Conservation (phyloP, 805 yeast genomes). For the Hanseniaspora occidentalis region DNA sequence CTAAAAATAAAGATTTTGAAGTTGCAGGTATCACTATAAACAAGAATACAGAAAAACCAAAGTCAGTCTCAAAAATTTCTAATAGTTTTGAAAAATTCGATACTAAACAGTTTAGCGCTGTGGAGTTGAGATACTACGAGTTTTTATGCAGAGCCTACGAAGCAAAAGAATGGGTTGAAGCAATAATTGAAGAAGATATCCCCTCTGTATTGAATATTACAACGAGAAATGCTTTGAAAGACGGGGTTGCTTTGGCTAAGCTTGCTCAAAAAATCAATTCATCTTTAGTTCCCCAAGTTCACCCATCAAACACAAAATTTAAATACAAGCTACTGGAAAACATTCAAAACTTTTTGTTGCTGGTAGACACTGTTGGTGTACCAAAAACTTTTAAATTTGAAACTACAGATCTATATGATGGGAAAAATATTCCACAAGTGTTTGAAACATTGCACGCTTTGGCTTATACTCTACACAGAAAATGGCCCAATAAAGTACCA, state of each 20-base stretch:
- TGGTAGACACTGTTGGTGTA: constrained; percentile 55
- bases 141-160: constrained; percentile 71
- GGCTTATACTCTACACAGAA: constrained; percentile 52
- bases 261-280: constrained; percentile 65
- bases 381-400: constrained; percentile 88
- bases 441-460: constrained; percentile 87
- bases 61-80: neutral
- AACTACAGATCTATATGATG: constrained; percentile 83
- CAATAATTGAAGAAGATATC: constrained; percentile 36
- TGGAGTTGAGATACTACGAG: constrained; percentile 45
- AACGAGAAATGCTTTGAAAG: constrained; percentile 49
- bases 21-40: neutral
- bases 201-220: constrained; percentile 43
- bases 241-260: constrained; percentile 80
- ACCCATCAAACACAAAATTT: constrained; percentile 46
- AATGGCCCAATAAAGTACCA: constrained; percentile 43
- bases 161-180: constrained; percentile 72
- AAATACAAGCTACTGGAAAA: constrained; percentile 90
- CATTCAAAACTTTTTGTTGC: constrained; percentile 67
- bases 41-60: neutral
- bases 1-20: too few species aligned
- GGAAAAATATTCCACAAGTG: constrained; percentile 85
- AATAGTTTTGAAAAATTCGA: constrained; percentile 2
- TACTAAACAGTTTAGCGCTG: constrained; percentile 1
- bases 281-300: constrained; percentile 38